Percentiles rank a stretch among this genome's conserved stretches.
These are phyloP conservation scores for Aspergillus baeticus DNA, from an alignment of 495 filamentous ascomycete species.

Conservation along the genomic window DNA sequence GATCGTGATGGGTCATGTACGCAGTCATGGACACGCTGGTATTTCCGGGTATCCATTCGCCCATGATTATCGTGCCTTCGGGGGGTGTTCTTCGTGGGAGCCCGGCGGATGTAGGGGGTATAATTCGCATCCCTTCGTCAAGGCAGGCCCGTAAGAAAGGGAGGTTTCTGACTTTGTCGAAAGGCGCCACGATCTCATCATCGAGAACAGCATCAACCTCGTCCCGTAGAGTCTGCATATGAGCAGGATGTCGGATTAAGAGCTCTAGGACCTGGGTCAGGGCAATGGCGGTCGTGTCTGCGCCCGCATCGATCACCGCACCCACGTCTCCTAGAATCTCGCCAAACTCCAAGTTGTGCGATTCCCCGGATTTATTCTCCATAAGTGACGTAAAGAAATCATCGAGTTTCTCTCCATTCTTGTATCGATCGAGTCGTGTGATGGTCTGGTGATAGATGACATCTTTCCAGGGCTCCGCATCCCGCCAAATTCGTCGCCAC, in stretches of 20 bases:
- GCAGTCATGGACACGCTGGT: slow-evolving; percentile 26
- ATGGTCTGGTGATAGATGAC: slow-evolving; percentile 31
- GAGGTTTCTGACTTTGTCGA: slow-evolving; percentile 35
- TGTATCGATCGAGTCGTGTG: slow-evolving; percentile 33
- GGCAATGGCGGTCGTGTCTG: slow-evolving; percentile 51
- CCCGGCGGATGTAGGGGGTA: slow-evolving; percentile 30
- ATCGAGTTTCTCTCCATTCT: slow-evolving; percentile 43
- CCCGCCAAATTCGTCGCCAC: background rate
- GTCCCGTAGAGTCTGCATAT: slow-evolving; percentile 46
- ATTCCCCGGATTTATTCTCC: slow-evolving; percentile 43
- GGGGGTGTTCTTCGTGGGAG: slow-evolving; percentile 31
- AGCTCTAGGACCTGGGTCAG: slow-evolving; percentile 48
- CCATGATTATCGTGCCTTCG: slow-evolving; percentile 30
- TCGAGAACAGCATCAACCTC: slow-evolving; percentile 49
- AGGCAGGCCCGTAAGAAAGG: slow-evolving; percentile 40
- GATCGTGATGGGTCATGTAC: slow-evolving; percentile 23
- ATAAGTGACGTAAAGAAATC: slow-evolving; percentile 49
- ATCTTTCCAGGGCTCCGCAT: slow-evolving; percentile 11
- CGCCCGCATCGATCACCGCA: slow-evolving; percentile 47
- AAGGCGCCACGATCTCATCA: slow-evolving; percentile 32
- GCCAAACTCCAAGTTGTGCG: slow-evolving; percentile 14
- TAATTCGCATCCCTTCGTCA: slow-evolving; percentile 41
- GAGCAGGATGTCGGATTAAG: slow-evolving; percentile 49
- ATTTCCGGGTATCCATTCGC: slow-evolving; percentile 29
- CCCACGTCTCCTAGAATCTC: slow-evolving; percentile 20